phyloP scores from a whole-genome alignment of 2,329 filamentous ascomycete species.

The Metarhizium humberi region DNA sequence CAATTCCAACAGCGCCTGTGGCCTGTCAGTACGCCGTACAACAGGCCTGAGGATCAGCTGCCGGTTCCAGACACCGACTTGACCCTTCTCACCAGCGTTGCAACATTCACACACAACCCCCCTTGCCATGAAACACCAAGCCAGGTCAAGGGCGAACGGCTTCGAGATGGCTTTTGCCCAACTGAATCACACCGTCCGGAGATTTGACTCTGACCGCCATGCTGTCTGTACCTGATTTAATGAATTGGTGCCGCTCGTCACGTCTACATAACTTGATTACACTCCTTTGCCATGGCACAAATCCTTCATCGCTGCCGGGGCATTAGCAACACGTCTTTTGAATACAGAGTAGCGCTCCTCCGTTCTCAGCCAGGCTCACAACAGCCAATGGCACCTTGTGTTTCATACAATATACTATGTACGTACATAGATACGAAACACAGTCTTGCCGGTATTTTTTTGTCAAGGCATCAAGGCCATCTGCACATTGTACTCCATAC shows the following conservation, averaged over 20 bases:
- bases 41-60: too few species aligned
- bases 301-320: not conserved
- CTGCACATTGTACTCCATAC: not conserved
- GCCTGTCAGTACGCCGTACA: too few species aligned
- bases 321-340: too few species aligned
- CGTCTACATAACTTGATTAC: too few species aligned
- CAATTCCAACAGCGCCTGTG: too few species aligned
- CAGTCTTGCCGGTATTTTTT: not conserved
- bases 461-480: not conserved
- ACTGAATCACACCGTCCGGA: not conserved
- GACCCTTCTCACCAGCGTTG: not conserved
- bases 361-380: too few species aligned
- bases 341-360: too few species aligned
- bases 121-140: constrained; percentile 1
- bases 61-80: not conserved
- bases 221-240: not conserved
- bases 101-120: constrained; percentile 2
- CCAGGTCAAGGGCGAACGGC: not conserved
- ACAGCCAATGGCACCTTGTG: too few species aligned
- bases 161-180: not conserved
- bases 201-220: not conserved
- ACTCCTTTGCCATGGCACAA: not conserved
- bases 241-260: not conserved
- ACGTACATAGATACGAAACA: not conserved
- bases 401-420: not conserved